Evolutionary conservation across 2,329 filamentous ascomycete species (phyloP).

Genomic region (Trichoderma sp.): DNA sequence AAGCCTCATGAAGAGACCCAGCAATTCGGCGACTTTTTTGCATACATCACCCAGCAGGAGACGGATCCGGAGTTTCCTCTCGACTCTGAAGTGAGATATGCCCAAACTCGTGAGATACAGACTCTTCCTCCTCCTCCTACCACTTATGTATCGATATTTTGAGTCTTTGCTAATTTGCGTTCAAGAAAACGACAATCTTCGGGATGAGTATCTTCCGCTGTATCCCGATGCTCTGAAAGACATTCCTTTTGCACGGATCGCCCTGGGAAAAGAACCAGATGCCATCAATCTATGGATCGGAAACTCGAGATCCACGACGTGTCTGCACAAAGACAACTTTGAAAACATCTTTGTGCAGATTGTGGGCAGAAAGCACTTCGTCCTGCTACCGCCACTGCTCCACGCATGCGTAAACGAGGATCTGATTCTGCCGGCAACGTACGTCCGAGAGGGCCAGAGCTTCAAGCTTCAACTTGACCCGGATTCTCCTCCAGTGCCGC

Average conservation of each 20-base stretch:
- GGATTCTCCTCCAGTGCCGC: conserved; percentile 50
- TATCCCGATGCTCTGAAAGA: conserved; percentile 60
- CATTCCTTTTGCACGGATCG: conserved; percentile 71
- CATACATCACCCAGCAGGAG: conserved; percentile 59
- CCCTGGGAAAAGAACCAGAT: conserved; percentile 63
- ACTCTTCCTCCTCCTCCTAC: not conserved
- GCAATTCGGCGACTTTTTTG: conserved; percentile 60
- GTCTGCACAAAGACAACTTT: conserved; percentile 78
- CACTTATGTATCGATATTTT: not conserved
- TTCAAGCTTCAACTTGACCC: conserved; percentile 38
- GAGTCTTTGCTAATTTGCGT: not conserved
- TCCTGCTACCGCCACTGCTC: conserved; percentile 68
- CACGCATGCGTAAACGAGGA: conserved; percentile 67
- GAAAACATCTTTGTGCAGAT: conserved; percentile 83
- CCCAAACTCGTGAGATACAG: conserved; percentile 62
- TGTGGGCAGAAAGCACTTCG: conserved; percentile 70
- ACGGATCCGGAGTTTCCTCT: conserved; percentile 32
- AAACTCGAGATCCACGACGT: conserved; percentile 65
- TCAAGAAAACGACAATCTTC: conserved; percentile 75
- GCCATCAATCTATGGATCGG: conserved; percentile 84
- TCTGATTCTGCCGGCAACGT: conserved; percentile 56
- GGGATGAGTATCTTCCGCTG: conserved; percentile 65
- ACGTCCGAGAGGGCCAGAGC: conserved; percentile 39
- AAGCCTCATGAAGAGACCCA: conserved; percentile 70
- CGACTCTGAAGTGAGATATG: conserved; percentile 60